A percentile compares a stretch with the other conserved stretches of the same genome.
These are phyloP conservation scores for Epichloe festucae DNA, from an alignment of 2,329 filamentous ascomycete genomes.

Conservation along the genomic window DNA sequence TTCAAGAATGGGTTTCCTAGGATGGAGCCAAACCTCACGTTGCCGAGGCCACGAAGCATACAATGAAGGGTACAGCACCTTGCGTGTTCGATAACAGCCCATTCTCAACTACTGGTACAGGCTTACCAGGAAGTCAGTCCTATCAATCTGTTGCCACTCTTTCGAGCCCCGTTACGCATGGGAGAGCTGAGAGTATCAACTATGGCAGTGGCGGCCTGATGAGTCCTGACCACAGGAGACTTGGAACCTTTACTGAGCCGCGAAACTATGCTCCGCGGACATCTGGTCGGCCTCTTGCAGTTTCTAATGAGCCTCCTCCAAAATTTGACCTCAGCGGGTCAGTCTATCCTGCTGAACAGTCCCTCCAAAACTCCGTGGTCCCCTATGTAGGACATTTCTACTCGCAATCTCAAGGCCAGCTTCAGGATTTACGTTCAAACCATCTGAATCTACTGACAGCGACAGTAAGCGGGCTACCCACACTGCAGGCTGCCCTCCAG, in stretches of 20 bases:
- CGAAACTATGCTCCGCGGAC: conserved; percentile 28
- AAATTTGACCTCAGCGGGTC: conserved; percentile 19
- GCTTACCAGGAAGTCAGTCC: conserved; percentile 4
- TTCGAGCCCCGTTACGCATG: background rate
- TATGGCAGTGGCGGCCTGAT: conserved; percentile 2
- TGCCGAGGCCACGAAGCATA: background rate
- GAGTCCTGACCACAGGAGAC: conserved; percentile 5
- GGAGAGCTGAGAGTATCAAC: background rate
- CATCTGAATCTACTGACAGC: conserved; percentile 25
- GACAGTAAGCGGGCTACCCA: conserved; percentile 21
- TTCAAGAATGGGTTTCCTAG: conserved; percentile 3
- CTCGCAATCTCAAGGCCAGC: background rate
- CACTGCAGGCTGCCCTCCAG: conserved; percentile 21
- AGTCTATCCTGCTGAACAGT: background rate
- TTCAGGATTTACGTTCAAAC: conserved; percentile 16
- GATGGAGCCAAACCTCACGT: conserved; percentile 3
- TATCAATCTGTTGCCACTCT: conserved; percentile 3
- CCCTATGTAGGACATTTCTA: background rate
- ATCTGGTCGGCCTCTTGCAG: conserved; percentile 11
- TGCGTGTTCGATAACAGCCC: too few species aligned
- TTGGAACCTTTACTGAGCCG: conserved; percentile 24
- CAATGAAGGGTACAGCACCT: background rate
- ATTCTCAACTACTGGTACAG: background rate
- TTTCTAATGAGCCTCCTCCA: conserved; percentile 21
- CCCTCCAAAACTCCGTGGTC: background rate